Evolutionary conservation across 2,329 filamentous ascomycete species (phyloP), one percentile per base, ranked within the genome.

Genomic region (Fusarium sp.): DNA sequence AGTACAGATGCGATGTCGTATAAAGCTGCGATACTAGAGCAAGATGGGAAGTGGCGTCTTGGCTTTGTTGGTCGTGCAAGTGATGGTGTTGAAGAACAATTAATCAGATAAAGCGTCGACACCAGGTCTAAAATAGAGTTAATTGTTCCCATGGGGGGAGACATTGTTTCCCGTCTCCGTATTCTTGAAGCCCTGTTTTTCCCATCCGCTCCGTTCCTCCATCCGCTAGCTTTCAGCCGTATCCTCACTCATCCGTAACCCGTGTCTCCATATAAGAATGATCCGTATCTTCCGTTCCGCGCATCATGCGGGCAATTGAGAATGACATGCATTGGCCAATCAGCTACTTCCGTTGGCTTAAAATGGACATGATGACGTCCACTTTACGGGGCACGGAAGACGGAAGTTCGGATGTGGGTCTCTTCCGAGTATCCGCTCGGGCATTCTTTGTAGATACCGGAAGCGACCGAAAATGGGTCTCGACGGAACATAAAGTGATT

Each of bases 401-500:
- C 76, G 80, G 81, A 82, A 79, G 52, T 74, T 78, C 81, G 80
- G 80, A 81, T 76, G 57, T 47, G n/a, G 29, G 20, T 8, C 27
- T 22, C 37, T 54, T 66, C 68, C 73, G 73, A 34, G 10, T 42
- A 57, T 73, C 73, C 72, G 73, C 47, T 18, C 14, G 24, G 42
- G 47, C 47, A 13, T 54, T 54, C 38, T 37, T 18, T 13, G 2
- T 27, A 37, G 57, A 60, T 60, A 40, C 40, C 62, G 62, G 57
- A 11, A 27, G 56, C 20, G 67, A 67, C 67, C 62, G 63, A 57
- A 38, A 64, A 64, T 40, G 64, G 71, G 40, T 38, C 34, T 34
- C 62, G 50, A 70, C 67, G 68, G 66, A 71, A 70, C 77, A 78
- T 78, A 78, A 78, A 78, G 77, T 78, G 76, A 69, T 77, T 78